Percentiles rank a stretch among this genome's conserved stretches.
Conservation (phyloP, 2,329 filamentous ascomycete genomes). For the Paramyrothecium sp. region DNA sequence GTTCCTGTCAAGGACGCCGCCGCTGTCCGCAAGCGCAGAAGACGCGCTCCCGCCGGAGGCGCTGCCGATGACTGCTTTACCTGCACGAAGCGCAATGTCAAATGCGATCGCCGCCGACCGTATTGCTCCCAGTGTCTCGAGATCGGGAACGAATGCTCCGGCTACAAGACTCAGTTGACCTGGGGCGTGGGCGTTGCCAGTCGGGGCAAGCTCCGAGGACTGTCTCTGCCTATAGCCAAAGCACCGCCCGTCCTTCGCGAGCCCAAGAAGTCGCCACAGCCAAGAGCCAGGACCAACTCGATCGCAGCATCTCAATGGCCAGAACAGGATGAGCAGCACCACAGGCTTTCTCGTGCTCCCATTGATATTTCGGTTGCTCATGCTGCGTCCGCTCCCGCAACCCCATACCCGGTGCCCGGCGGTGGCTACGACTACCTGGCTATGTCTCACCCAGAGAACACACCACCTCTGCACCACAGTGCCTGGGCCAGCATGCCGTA, state of each 20-base stretch:
- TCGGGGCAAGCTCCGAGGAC: constrained; percentile 86
- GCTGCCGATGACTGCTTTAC: constrained; percentile 95
- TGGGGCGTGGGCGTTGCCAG: constrained; percentile 97
- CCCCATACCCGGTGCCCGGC: constrained; percentile 27
- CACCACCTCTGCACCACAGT: constrained; percentile 36
- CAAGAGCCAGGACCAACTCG: constrained; percentile 46
- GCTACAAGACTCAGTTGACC: constrained; percentile 94
- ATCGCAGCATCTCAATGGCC: constrained; percentile 25
- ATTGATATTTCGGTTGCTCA: constrained; percentile 33
- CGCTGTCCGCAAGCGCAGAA: constrained; percentile 69
- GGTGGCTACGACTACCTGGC: constrained; percentile 48
- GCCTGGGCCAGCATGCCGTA: constrained; percentile 49
- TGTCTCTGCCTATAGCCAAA: constrained; percentile 72
- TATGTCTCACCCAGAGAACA: constrained; percentile 45
- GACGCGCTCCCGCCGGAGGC: constrained; percentile 83
- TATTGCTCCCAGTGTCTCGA: constrained; percentile 96
- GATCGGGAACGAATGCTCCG: constrained; percentile 86
- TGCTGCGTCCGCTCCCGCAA: constrained; percentile 41
- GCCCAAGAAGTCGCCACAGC: constrained; percentile 44
- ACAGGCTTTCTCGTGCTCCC: constrained; percentile 26
- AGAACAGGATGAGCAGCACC: constrained; percentile 31
- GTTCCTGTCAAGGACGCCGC: constrained; percentile 48
- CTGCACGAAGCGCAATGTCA: constrained; percentile 77
- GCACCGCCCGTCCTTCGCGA: constrained; percentile 52
- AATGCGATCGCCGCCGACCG: constrained; percentile 87